These are phyloP conservation scores for Eurotiales sp. DNA, from an alignment of 2,329 filamentous ascomycete genomes.

Conservation along the genomic window DNA sequence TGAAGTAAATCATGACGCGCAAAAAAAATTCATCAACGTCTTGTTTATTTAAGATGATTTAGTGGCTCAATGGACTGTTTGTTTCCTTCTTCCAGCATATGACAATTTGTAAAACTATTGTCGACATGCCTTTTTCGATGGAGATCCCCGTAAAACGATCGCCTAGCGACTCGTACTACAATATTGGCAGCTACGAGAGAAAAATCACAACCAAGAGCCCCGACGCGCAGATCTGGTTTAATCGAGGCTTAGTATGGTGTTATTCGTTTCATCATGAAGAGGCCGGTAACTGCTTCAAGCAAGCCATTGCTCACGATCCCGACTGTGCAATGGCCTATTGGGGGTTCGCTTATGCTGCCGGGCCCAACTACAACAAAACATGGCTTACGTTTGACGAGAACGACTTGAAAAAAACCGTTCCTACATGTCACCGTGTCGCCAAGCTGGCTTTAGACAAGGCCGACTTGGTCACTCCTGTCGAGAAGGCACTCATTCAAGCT, in stretches of 20 bases:
- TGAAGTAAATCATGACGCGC: too few species aligned
- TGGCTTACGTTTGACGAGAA: slow-evolving; percentile 47
- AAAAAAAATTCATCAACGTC: too few species aligned
- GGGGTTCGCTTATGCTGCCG: slow-evolving; percentile 47
- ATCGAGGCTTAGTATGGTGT: slow-evolving; percentile 36
- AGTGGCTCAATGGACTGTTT: too few species aligned
- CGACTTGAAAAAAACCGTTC: slow-evolving; percentile 42
- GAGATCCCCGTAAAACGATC: too few species aligned
- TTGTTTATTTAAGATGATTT: too few species aligned
- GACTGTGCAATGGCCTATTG: slow-evolving; percentile 41
- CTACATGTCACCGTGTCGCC: slow-evolving; percentile 36
- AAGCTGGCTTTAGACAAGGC: slow-evolving; percentile 45
- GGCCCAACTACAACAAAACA: slow-evolving; percentile 52
- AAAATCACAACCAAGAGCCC: slow-evolving; percentile 25
- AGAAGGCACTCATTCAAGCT: slow-evolving; percentile 19
- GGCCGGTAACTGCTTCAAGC: slow-evolving; percentile 34
- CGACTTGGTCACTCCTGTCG: slow-evolving; percentile 40
- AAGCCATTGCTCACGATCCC: slow-evolving; percentile 31
- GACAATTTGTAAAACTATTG: too few species aligned
- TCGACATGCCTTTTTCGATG: too few species aligned
- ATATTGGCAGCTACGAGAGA: slow-evolving; percentile 35
- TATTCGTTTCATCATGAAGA: slow-evolving; percentile 42
- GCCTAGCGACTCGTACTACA: slow-evolving; percentile 26
- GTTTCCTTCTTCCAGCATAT: neutral
- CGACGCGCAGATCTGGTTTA: slow-evolving; percentile 36